Percentiles rank a stretch among this genome's conserved stretches.
Conservation (phyloP, 495 filamentous ascomycete genomes). For the Penicillium macrosclerotiorum region DNA sequence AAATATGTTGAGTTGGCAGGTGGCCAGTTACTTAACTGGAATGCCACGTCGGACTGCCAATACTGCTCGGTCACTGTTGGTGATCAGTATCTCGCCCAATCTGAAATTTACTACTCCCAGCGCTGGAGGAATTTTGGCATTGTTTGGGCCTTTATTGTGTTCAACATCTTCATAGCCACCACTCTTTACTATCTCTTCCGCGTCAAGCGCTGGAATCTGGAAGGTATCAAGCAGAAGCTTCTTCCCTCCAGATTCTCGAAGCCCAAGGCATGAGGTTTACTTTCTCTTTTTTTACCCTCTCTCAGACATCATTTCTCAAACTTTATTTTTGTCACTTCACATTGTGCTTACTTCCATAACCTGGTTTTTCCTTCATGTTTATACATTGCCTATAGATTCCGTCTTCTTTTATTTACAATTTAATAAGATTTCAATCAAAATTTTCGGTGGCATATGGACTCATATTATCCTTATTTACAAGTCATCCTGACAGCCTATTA, state of each 20-base stretch:
- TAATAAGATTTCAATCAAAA: no score
- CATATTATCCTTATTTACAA: no score
- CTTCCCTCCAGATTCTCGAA: background rate
- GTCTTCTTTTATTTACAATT: no score
- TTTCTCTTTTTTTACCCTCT: background rate
- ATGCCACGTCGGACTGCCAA: slow-evolving; percentile 33
- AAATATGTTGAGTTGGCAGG: slow-evolving; percentile 24
- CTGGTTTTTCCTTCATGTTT: no score
- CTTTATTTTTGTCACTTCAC: no score
- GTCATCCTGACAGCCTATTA: no score
- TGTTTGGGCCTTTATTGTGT: slow-evolving; percentile 49
- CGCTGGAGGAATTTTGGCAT: slow-evolving; percentile 49
- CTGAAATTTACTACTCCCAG: slow-evolving; percentile 35
- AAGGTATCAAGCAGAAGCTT: slow-evolving; percentile 20
- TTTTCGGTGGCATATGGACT: no score
- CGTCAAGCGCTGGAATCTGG: slow-evolving; percentile 33
- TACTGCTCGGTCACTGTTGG: slow-evolving; percentile 43
- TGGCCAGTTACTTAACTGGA: slow-evolving; percentile 35
- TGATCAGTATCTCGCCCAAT: slow-evolving; percentile 36
- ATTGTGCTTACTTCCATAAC: no score
- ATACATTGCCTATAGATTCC: no score
- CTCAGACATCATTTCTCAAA: no score
- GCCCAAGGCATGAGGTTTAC: background rate
- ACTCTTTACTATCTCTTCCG: slow-evolving; percentile 49
- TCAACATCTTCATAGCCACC: slow-evolving; percentile 47